phyloP scores from a whole-genome alignment of 1,139 yeast genomes.

The Geotrichum reessii region DNA sequence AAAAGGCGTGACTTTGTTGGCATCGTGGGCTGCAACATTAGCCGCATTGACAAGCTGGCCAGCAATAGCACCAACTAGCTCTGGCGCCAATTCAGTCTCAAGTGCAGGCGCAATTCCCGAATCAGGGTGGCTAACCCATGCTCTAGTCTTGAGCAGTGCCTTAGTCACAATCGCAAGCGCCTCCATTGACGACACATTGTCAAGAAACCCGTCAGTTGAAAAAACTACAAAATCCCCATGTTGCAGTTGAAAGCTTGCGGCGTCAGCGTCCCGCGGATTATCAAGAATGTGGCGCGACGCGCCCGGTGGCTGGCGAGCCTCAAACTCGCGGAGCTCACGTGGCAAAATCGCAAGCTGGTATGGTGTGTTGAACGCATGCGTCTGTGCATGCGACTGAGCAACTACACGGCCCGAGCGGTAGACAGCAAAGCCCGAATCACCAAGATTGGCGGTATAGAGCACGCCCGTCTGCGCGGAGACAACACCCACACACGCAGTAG shows the following conservation, averaged over 20 bases:
- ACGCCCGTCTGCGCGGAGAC: slow-evolving; percentile 50
- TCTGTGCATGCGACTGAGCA: slow-evolving; percentile 68
- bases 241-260: slow-evolving; percentile 34
- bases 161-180: slow-evolving; percentile 46
- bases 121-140: slow-evolving; percentile 19
- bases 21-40: slow-evolving; percentile 63
- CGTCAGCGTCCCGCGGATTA: slow-evolving; percentile 45
- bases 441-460: slow-evolving; percentile 70
- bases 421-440: slow-evolving; percentile 93
- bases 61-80: slow-evolving; percentile 41
- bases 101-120: slow-evolving; percentile 18
- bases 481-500: slow-evolving; percentile 85
- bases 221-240: slow-evolving; percentile 71
- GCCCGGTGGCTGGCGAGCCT: slow-evolving; percentile 34
- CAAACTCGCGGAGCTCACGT: slow-evolving; percentile 47
- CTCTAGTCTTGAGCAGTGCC: slow-evolving; percentile 25
- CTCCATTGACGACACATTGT: slow-evolving; percentile 71
- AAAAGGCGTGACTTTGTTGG: slow-evolving; percentile 75
- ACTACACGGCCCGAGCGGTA: slow-evolving; percentile 62
- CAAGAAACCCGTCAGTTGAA: slow-evolving; percentile 93
- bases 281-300: slow-evolving; percentile 60
- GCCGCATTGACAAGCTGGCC: slow-evolving; percentile 62
- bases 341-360: slow-evolving; percentile 88
- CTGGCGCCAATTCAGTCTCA: slow-evolving; percentile 24
- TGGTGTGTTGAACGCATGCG: slow-evolving; percentile 88